These are phyloP conservation scores for Penicillium verrucosum DNA, from an alignment of 2,329 filamentous ascomycete species.

Conservation along the genomic window DNA sequence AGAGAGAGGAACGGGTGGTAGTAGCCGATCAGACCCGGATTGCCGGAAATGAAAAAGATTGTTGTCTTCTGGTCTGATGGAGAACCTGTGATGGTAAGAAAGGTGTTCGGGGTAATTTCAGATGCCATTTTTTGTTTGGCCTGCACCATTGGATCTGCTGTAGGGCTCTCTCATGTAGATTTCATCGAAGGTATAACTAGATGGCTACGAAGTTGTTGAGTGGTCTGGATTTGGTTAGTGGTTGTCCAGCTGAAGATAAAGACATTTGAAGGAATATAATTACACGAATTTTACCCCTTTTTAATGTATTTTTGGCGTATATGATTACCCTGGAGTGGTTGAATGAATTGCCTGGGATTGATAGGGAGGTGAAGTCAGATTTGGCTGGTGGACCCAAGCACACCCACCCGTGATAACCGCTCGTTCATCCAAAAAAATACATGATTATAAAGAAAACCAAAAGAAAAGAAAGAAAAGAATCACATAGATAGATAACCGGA, in stretches of 20 bases:
- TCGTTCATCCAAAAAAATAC: not conserved
- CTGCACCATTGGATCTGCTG: not conserved
- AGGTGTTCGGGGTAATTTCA: constrained; percentile 32
- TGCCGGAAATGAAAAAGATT: constrained; percentile 50
- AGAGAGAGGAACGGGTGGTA: constrained; percentile 45
- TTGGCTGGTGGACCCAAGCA: constrained; percentile 12
- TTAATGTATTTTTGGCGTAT: not conserved
- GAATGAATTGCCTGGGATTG: not conserved
- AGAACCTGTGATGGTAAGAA: constrained; percentile 27
- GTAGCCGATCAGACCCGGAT: constrained; percentile 51
- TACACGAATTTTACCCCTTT: not conserved
- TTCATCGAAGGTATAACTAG: not conserved
- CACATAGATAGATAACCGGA: too few relatives aligned
- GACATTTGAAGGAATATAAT: not conserved
- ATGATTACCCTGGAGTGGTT: not conserved
- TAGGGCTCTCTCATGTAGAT: not conserved
- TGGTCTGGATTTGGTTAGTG: not conserved
- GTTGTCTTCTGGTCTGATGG: constrained; percentile 17
- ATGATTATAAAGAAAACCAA: too few relatives aligned
- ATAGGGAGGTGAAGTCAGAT: not conserved
- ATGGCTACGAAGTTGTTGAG: not conserved
- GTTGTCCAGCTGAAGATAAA: not conserved
- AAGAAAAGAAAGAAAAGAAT: too few relatives aligned
- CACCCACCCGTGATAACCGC: not conserved
- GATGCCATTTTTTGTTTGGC: constrained; percentile 15